Conservation (phyloP, 805 yeast species). For the Kuraishia cidri region DNA sequence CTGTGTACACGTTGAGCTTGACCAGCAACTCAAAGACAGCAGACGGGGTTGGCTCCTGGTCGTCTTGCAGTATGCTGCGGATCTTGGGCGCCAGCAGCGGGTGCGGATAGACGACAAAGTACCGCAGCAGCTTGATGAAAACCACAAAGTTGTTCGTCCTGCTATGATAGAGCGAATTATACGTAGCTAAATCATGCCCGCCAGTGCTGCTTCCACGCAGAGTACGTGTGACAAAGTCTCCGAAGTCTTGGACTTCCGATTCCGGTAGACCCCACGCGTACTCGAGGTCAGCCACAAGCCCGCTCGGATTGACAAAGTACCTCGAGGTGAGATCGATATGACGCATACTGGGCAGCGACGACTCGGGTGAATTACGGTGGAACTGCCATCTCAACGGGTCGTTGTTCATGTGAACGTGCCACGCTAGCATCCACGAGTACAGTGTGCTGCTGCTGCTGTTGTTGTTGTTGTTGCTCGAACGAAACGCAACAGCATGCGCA, state of each 20-base stretch:
- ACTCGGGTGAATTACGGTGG: neutral
- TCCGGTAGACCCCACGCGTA: neutral
- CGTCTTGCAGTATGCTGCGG: too few species aligned
- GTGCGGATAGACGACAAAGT: slow-evolving; percentile 3
- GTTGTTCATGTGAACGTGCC: neutral
- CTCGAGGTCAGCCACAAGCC: neutral
- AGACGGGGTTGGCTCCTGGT: too few species aligned
- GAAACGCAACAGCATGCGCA: too few species aligned
- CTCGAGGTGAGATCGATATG: neutral
- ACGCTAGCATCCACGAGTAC: neutral
- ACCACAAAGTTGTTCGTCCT: neutral
- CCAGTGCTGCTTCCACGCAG: neutral
- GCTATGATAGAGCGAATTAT: too few species aligned
- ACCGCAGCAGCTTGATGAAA: neutral
- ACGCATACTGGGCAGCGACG: too few species aligned
- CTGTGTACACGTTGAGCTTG: too few species aligned
- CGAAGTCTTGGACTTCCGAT: neutral
- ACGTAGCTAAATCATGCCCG: neutral
- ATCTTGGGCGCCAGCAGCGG: neutral
- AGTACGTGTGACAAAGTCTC: neutral
- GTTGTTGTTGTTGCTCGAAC: too few species aligned
- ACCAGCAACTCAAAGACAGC: too few species aligned
- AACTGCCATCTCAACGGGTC: slow-evolving; percentile 1
- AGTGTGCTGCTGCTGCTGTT: too few species aligned
- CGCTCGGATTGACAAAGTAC: neutral